Evolutionary conservation across 2,329 filamentous ascomycete species (phyloP).

Genomic region (Aspergillus ustus): DNA sequence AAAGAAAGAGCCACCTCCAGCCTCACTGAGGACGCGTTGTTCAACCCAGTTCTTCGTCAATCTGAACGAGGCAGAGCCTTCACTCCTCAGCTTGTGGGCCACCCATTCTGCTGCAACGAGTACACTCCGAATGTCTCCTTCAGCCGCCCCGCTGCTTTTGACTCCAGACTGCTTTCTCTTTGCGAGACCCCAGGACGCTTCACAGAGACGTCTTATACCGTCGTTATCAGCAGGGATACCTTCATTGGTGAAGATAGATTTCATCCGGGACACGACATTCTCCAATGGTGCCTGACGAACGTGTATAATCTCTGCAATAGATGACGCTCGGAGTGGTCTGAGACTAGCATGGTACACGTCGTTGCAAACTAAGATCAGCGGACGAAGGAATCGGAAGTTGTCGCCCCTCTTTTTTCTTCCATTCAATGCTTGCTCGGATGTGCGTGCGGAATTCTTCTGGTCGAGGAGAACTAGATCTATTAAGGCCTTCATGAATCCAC

Average conservation of each 20-base stretch:
- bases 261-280: conserved; percentile 80
- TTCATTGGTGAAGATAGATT: conserved; percentile 84
- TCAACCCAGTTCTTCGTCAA: conserved; percentile 66
- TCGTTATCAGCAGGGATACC: conserved; percentile 87
- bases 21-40: conserved; percentile 57
- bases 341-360: conserved; percentile 93
- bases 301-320: conserved; percentile 85
- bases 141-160: conserved; percentile 50
- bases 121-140: conserved; percentile 66
- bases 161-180: conserved; percentile 58
- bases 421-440: conserved; percentile 30
- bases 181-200: conserved; percentile 68
- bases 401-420: conserved; percentile 71
- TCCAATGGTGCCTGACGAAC: conserved; percentile 87
- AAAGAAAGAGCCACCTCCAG: conserved; percentile 58
- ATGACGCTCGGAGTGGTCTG: conserved; percentile 81
- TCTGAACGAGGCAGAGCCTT: conserved; percentile 42
- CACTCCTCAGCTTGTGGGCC: conserved; percentile 61
- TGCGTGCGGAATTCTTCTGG: conserved; percentile 70
- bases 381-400: conserved; percentile 82
- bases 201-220: conserved; percentile 74
- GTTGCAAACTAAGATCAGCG: conserved; percentile 93
- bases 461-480: conserved; percentile 88
- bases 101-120: conserved; percentile 70
- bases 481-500: conserved; percentile 91